Conservation (phyloP, 176 grass and related monocot species). For the Lolium rigidum region DNA sequence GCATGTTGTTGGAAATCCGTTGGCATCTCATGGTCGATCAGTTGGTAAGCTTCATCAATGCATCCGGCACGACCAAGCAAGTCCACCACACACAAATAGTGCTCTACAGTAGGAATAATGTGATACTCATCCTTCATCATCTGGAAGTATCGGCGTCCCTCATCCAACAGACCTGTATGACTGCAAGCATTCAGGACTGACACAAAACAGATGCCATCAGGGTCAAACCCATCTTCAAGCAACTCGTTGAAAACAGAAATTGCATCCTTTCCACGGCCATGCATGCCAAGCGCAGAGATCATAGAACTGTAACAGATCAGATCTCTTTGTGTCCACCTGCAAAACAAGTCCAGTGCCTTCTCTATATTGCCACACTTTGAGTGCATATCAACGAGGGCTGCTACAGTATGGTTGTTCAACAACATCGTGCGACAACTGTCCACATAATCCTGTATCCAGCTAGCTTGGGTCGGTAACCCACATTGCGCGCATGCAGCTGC, state of each 20-base stretch:
- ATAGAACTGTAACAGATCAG: conserved; percentile 60
- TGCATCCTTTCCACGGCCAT: conserved; percentile 47
- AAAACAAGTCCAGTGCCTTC: conserved; percentile 47
- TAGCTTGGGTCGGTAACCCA: conserved; percentile 38
- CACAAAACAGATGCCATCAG: conserved; percentile 57
- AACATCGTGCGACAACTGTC: conserved; percentile 7
- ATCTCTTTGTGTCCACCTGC: conserved; percentile 46
- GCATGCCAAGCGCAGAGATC: conserved; percentile 53
- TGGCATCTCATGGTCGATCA: conserved; percentile 50
- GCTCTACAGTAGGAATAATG: conserved; percentile 44
- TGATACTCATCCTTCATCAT: conserved; percentile 51
- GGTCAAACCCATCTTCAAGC: conserved; percentile 20
- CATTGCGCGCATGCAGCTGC: conserved; percentile 46
- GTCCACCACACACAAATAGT: conserved; percentile 50
- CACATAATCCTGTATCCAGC: conserved; percentile 45
- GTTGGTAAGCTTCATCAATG: conserved; percentile 50
- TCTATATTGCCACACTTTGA: conserved; percentile 54
- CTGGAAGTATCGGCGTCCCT: conserved; percentile 45
- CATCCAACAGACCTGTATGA: conserved; percentile 47
- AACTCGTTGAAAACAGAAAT: conserved; percentile 40
- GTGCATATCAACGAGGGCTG: conserved; percentile 53
- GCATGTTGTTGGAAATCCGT: conserved; percentile 31
- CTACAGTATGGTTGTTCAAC: conserved; percentile 52
- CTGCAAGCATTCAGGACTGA: conserved; percentile 58
- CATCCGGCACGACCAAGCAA: conserved; percentile 51